These are phyloP conservation scores for Solanum peruvianum DNA, from an alignment of 257 asterid genomes.

Conservation along the genomic window DNA sequence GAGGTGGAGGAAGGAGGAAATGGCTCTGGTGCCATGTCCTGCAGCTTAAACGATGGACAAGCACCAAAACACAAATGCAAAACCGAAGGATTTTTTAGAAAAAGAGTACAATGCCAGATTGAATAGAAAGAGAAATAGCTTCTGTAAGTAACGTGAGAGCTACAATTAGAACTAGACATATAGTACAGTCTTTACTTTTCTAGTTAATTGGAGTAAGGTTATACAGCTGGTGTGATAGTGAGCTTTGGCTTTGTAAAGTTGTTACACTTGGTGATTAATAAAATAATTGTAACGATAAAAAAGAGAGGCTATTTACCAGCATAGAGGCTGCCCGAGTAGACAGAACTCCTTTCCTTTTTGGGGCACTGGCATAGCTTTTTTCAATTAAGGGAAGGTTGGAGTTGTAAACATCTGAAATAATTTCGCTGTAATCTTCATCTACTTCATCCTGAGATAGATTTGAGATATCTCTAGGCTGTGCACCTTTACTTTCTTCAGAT, in stretches of 20 bases:
- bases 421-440: constrained; percentile 21
- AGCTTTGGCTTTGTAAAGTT: neutral
- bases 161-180: neutral
- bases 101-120: neutral
- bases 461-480: constrained; percentile 19
- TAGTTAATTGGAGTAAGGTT: neutral
- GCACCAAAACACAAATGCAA: neutral
- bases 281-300: neutral
- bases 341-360: constrained; percentile 74
- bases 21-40: neutral
- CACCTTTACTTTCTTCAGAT: constrained; percentile 17
- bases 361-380: constrained; percentile 20
- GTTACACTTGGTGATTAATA: neutral
- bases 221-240: neutral
- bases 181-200: neutral
- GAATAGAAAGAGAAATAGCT: neutral
- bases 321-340: constrained; percentile 86
- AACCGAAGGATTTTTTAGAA: neutral
- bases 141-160: neutral
- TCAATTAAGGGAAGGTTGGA: constrained; percentile 17
- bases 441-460: constrained; percentile 30
- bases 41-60: neutral
- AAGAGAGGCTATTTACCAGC: constrained; percentile 45
- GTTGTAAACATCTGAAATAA: constrained; percentile 16
- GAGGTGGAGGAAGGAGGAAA: neutral